A percentile compares a stretch with the other conserved stretches of the same genome.
Evolutionary conservation across 192 early-diverging fungal species (phyloP).

Genomic region (Rhizophagus prolifer): DNA sequence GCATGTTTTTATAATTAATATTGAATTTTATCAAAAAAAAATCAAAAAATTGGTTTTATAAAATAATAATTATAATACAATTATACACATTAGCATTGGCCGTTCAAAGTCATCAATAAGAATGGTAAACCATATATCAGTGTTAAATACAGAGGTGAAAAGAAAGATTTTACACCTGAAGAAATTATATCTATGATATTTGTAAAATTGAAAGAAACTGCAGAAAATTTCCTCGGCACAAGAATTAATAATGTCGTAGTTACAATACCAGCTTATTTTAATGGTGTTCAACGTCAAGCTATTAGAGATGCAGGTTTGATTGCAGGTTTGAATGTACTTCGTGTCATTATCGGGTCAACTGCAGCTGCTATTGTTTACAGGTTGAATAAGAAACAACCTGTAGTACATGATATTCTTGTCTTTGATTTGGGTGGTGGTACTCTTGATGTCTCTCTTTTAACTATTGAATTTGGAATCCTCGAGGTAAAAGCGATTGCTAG

Average conservation of each 20-base stretch:
- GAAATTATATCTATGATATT: constrained; percentile 86
- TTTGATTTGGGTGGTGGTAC: too few relatives aligned
- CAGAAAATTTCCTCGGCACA: constrained; percentile 91
- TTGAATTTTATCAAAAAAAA: too few relatives aligned
- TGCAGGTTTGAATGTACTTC: constrained; percentile 71
- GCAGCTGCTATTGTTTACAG: constrained; percentile 84
- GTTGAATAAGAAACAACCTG: constrained; percentile 50
- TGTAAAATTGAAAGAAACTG: constrained; percentile 80
- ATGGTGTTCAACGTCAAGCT: constrained; percentile 85
- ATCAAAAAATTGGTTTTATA: too few relatives aligned
- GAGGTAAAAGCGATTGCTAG: too few relatives aligned
- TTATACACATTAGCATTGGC: too few relatives aligned
- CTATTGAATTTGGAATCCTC: too few relatives aligned
- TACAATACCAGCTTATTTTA: constrained; percentile 94
- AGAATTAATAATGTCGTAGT: constrained; percentile 85
- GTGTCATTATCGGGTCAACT: constrained; percentile 86
- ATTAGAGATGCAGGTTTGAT: constrained; percentile 84
- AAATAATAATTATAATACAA: too few relatives aligned
- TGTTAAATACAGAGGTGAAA: constrained; percentile 88
- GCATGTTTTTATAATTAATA: too few relatives aligned
- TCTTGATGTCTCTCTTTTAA: too few relatives aligned
- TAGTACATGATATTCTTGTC: too few relatives aligned
- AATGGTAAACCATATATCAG: constrained; percentile 47
- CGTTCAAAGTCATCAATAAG: too few relatives aligned
- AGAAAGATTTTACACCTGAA: constrained; percentile 79